phyloP scores from a whole-genome alignment of 2,329 filamentous ascomycete genomes.

The Pseudogymnoascus sp. region DNA sequence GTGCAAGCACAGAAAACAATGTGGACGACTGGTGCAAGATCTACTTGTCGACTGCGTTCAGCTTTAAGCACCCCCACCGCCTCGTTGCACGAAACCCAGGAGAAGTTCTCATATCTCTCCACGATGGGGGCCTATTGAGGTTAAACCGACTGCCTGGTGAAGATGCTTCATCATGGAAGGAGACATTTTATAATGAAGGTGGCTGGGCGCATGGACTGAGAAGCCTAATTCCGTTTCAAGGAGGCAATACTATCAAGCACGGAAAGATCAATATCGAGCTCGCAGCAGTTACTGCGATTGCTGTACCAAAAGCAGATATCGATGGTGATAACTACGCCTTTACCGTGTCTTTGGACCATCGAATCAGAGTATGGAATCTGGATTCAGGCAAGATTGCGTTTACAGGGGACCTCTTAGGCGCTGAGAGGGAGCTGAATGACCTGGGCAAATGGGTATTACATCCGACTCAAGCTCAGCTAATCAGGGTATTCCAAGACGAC shows the following conservation, averaged over 20 bases:
- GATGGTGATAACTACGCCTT: conserved; percentile 52
- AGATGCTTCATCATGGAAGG: conserved; percentile 52
- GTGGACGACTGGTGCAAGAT: conserved; percentile 70
- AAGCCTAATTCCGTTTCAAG: conserved; percentile 58
- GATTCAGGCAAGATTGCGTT: conserved; percentile 69
- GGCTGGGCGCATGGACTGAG: conserved; percentile 62
- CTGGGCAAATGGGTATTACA: conserved; percentile 68
- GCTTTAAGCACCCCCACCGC: conserved; percentile 71
- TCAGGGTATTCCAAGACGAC: conserved; percentile 59
- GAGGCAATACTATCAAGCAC: conserved; percentile 54
- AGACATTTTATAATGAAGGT: conserved; percentile 65
- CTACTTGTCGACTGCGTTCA: conserved; percentile 63
- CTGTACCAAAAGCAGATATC: conserved; percentile 40
- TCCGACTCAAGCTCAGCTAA: conserved; percentile 66
- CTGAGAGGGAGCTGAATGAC: conserved; percentile 58
- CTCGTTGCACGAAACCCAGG: conserved; percentile 66
- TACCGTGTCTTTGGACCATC: conserved; percentile 83
- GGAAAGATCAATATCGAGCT: conserved; percentile 58
- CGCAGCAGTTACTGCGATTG: conserved; percentile 57
- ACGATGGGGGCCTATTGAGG: conserved; percentile 67
- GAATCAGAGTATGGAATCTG: conserved; percentile 82
- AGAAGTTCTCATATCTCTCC: conserved; percentile 71
- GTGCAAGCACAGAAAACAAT: conserved; percentile 61
- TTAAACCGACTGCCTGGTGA: conserved; percentile 53
- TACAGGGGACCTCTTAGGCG: conserved; percentile 69